phyloP scores from a whole-genome alignment of 768 basidiomycete species.

The Suillus lakei region DNA sequence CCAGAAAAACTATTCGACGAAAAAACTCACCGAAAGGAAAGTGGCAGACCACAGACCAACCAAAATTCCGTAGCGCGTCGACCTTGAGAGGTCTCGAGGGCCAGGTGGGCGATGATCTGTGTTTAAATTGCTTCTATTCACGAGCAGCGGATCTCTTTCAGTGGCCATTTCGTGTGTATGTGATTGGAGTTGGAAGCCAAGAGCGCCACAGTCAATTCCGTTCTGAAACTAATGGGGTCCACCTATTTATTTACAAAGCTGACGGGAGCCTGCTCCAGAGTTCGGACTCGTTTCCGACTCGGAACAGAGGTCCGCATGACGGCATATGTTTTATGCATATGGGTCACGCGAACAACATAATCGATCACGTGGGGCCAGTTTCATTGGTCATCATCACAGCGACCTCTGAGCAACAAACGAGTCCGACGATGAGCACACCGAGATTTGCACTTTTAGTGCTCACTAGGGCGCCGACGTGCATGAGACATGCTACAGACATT shows the following conservation, averaged over 20 bases:
- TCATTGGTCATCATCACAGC: slow-evolving; percentile 1
- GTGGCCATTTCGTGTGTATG: slow-evolving; percentile 25
- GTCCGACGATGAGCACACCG: slow-evolving; percentile 5
- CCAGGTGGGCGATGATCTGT: slow-evolving; percentile 35
- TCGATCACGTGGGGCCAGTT: background rate
- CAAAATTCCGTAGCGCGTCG: slow-evolving; percentile 67
- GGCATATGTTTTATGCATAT: too few relatives aligned
- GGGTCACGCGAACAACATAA: too few relatives aligned
- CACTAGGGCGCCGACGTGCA: background rate
- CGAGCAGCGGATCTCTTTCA: slow-evolving; percentile 39
- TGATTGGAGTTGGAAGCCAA: background rate
- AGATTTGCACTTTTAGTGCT: background rate
- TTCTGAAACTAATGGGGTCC: too few relatives aligned
- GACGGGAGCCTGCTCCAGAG: background rate
- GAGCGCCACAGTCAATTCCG: background rate
- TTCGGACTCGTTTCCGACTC: background rate
- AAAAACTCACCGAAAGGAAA: slow-evolving; percentile 67
- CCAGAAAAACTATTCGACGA: slow-evolving; percentile 4
- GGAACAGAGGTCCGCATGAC: too few relatives aligned
- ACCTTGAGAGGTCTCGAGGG: slow-evolving; percentile 63
- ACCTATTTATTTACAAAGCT: too few relatives aligned
- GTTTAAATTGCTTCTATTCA: background rate
- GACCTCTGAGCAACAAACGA: background rate
- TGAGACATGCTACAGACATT: background rate
- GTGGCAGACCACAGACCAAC: slow-evolving; percentile 76